phyloP scores from a whole-genome alignment of 2,329 filamentous ascomycete species.

The Lomentospora prolificans region DNA sequence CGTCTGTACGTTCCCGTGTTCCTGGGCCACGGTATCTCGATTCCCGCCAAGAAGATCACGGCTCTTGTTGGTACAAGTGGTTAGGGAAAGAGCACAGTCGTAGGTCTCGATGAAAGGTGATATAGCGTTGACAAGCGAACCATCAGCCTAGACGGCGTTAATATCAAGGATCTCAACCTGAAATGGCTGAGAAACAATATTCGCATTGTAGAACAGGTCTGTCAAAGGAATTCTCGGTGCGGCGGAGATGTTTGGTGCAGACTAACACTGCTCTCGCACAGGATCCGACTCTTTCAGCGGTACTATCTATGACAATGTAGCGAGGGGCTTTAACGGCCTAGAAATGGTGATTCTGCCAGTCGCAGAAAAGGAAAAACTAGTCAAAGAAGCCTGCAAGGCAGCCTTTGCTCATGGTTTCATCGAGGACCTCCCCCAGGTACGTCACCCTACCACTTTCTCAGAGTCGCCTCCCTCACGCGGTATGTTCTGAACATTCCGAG shows the following conservation, averaged over 20 bases:
- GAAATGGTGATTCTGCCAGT: too few species aligned
- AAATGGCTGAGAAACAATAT: background rate
- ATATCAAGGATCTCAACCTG: background rate
- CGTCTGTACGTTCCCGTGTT: too few species aligned
- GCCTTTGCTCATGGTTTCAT: constrained; percentile 33
- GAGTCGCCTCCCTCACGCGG: too few species aligned
- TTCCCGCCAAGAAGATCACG: too few species aligned
- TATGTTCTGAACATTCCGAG: too few species aligned
- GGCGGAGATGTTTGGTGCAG: too few species aligned
- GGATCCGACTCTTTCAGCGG: background rate
- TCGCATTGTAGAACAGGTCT: background rate
- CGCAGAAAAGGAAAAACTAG: too few species aligned
- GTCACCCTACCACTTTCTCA: too few species aligned
- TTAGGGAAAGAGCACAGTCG: constrained; percentile 41
- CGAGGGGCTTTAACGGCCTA: constrained; percentile 27
- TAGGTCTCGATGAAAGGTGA: constrained; percentile 41
- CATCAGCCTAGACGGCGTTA: background rate
- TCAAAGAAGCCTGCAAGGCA: constrained; percentile 33
- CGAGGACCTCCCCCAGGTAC: constrained; percentile 28
- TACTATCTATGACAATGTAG: constrained; percentile 21
- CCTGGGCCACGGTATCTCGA: too few species aligned
- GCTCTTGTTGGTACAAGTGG: too few species aligned
- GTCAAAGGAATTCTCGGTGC: background rate
- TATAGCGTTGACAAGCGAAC: constrained; percentile 34
- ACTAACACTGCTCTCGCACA: too few species aligned